Evolutionary conservation across 306 rosid genomes (phyloP).

Genomic region (Gastrolobium bilobum): DNA sequence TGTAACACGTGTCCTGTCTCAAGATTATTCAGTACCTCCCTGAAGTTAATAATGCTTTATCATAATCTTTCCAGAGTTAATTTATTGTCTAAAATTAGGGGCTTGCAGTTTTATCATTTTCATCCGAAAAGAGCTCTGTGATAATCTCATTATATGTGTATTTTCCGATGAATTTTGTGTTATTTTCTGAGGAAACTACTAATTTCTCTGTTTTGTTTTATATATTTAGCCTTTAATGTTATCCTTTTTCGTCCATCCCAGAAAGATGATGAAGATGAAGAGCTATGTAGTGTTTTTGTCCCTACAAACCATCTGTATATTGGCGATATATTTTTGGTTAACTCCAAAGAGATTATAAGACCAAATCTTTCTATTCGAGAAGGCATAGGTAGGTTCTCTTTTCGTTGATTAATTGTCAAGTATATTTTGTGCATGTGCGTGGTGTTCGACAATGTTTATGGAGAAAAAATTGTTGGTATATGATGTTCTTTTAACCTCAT

Average conservation of each 20-base stretch:
- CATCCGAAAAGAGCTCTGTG: conserved; percentile 12
- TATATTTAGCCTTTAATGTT: conserved; percentile 31
- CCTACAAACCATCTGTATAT: conserved; percentile 91
- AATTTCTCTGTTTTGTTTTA: conserved; percentile 18
- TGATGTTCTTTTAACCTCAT: conserved; percentile 16
- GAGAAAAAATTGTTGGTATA: conserved; percentile 19
- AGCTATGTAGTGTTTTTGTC: conserved; percentile 90
- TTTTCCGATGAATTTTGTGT: conserved; percentile 26
- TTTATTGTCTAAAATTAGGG: neutral
- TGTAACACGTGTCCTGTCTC: neutral
- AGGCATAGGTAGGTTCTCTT: conserved; percentile 77
- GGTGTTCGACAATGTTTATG: neutral
- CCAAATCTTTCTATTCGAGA: conserved; percentile 92
- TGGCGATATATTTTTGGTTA: conserved; percentile 84
- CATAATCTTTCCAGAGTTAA: conserved; percentile 17
- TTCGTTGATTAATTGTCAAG: neutral
- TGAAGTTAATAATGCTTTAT: conserved; percentile 14
- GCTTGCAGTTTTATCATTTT: conserved; percentile 25
- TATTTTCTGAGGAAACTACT: conserved; percentile 25
- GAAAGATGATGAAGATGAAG: conserved; percentile 88
- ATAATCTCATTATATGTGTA: conserved; percentile 33
- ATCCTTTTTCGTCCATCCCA: conserved; percentile 46
- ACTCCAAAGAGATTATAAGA: conserved; percentile 81
- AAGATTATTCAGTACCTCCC: neutral
- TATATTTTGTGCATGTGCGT: neutral